These are phyloP conservation scores for Phalaenopsis equestris DNA, from an alignment of 106 monocot genomes.

Conservation along the genomic window DNA sequence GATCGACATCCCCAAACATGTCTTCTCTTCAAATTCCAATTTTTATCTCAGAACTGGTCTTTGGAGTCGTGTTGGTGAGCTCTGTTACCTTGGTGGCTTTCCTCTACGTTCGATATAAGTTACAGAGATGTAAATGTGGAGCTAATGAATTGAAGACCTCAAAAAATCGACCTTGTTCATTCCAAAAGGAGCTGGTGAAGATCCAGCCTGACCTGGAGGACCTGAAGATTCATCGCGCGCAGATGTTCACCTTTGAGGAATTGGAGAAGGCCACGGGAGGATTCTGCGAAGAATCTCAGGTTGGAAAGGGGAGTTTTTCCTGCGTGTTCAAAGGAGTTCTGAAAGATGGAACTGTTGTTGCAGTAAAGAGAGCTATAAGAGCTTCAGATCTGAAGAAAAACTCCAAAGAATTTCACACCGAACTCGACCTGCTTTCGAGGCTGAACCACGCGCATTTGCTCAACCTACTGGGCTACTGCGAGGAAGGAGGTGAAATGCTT, in stretches of 20 bases:
- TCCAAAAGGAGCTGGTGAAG: conserved; percentile 49
- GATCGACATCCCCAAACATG: conserved; percentile 7
- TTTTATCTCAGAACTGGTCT: conserved; percentile 68
- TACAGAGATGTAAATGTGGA: conserved; percentile 44
- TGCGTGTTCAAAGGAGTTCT: conserved; percentile 90
- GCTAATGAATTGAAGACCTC: conserved; percentile 11
- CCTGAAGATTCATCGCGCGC: conserved; percentile 62
- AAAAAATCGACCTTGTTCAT: conserved; percentile 23
- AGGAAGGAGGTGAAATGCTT: conserved; percentile 88
- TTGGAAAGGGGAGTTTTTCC: conserved; percentile 94
- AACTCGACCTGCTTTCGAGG: conserved; percentile 86
- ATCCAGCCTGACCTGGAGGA: conserved; percentile 53
- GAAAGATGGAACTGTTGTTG: conserved; percentile 85
- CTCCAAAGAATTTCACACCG: conserved; percentile 84
- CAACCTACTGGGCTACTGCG: conserved; percentile 86
- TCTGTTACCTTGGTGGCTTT: conserved; percentile 39
- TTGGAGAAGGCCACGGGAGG: conserved; percentile 73
- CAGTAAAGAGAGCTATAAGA: conserved; percentile 69
- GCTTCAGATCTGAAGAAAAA: conserved; percentile 62
- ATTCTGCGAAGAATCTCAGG: conserved; percentile 78
- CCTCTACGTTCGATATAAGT: conserved; percentile 51
- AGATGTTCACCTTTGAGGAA: conserved; percentile 82
- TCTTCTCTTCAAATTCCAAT: conserved; percentile 55
- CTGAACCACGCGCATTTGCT: conserved; percentile 96
- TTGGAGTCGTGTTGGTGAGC: conserved; percentile 43